Evolutionary conservation across 2,329 filamentous ascomycete genomes (phyloP).

Genomic region (Colletotrichum graminicola): DNA sequence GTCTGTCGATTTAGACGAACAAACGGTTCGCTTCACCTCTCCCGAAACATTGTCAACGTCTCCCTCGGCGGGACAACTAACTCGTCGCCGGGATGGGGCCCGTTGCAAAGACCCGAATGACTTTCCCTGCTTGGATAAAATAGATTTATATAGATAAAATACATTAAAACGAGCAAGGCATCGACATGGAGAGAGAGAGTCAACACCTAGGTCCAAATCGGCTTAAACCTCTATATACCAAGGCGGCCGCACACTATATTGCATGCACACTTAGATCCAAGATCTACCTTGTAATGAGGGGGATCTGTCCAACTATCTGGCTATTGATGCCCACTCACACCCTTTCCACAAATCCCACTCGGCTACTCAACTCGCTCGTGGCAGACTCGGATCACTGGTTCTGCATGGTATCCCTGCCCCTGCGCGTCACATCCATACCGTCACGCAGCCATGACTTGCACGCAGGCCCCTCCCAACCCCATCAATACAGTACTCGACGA

Average conservation of each 20-base stretch:
- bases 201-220: background rate
- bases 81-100: background rate
- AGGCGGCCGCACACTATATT: background rate
- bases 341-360: background rate
- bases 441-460: constrained; percentile 28
- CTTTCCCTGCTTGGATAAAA: constrained; percentile 13
- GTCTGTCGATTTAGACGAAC: background rate
- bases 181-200: constrained; percentile 1
- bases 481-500: constrained; percentile 1
- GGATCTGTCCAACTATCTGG: constrained; percentile 27
- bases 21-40: too few relatives aligned
- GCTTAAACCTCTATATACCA: constrained; percentile 8
- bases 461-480: constrained; percentile 22
- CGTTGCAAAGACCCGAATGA: background rate
- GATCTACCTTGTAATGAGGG: constrained; percentile 31
- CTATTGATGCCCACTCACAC: constrained; percentile 26
- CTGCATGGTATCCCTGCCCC: constrained; percentile 25
- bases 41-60: background rate
- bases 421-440: constrained; percentile 24
- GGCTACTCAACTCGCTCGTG: constrained; percentile 6
- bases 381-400: constrained; percentile 11
- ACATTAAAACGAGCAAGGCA: constrained; percentile 12
- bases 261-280: constrained; percentile 22
- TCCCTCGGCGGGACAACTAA: background rate
- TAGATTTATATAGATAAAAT: background rate